A percentile compares a stretch with the other conserved stretches of the same genome.
Evolutionary conservation across 129 eudicot species (phyloP).

Genomic region (Cynara cardunculus): DNA sequence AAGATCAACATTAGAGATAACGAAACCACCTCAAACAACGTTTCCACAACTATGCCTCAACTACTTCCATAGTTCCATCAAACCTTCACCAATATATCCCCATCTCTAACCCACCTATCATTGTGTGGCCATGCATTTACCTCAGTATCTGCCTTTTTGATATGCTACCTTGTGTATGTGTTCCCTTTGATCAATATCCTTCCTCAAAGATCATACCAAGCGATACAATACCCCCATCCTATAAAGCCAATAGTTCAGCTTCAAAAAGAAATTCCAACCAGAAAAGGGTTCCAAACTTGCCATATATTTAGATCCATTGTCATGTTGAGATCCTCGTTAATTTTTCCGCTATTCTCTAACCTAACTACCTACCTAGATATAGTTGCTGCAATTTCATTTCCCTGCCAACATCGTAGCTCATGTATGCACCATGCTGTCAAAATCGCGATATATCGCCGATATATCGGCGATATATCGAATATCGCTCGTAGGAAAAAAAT

Average conservation of each 20-base stretch:
- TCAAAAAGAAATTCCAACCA: not conserved
- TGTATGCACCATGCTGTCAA: too few species aligned
- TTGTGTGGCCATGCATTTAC: not conserved
- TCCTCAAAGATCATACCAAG: not conserved
- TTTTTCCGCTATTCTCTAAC: not conserved
- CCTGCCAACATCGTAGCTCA: not conserved
- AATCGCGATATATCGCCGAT: too few species aligned
- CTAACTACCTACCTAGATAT: not conserved
- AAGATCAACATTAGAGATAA: not conserved
- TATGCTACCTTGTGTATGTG: not conserved
- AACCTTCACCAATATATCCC: not conserved
- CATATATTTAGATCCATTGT: not conserved
- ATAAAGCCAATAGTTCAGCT: not conserved
- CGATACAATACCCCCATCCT: not conserved
- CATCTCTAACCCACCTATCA: not conserved
- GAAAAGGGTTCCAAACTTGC: not conserved
- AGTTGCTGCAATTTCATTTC: not conserved
- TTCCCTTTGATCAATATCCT: not conserved
- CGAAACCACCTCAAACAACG: not conserved
- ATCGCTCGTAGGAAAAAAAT: too few species aligned
- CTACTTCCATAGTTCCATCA: not conserved
- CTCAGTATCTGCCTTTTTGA: not conserved
- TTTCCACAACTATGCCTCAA: not conserved
- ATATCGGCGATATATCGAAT: too few species aligned
- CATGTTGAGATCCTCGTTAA: not conserved